Evolutionary conservation across 2,329 filamentous ascomycete genomes (phyloP).

Genomic region (Cladorrhinum sp.): DNA sequence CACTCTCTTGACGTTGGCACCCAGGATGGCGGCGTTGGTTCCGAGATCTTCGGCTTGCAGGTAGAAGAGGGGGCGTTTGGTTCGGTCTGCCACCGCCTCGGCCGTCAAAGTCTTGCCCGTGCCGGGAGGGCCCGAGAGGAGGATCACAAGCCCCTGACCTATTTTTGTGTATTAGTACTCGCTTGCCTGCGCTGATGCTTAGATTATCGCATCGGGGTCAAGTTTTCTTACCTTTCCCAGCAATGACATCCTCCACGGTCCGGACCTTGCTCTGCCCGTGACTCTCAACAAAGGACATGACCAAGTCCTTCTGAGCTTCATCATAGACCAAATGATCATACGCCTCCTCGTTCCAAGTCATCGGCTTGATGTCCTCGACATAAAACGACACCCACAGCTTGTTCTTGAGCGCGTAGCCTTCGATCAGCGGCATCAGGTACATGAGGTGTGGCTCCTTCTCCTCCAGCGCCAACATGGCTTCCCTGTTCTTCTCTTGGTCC

Average conservation of each 20-base stretch:
- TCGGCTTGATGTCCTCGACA: constrained; percentile 73
- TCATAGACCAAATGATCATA: constrained; percentile 78
- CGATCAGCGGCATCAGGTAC: constrained; percentile 40
- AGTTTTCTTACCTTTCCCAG: constrained; percentile 36
- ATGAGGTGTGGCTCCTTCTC: constrained; percentile 35
- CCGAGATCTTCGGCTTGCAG: background rate
- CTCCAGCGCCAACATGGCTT: constrained; percentile 37
- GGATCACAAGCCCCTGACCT: constrained; percentile 47
- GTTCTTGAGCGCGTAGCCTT: constrained; percentile 46
- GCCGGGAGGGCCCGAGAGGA: constrained; percentile 89
- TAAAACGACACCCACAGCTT: constrained; percentile 89
- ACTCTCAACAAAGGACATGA: constrained; percentile 47
- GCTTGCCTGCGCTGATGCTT: too few relatives aligned
- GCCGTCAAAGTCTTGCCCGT: constrained; percentile 97
- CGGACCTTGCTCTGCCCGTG: background rate
- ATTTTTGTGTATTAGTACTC: background rate
- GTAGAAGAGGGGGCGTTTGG: constrained; percentile 68
- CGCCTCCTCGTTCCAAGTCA: constrained; percentile 78
- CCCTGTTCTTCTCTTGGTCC: constrained; percentile 38
- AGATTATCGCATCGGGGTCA: background rate
- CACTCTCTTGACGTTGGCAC: background rate
- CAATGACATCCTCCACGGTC: constrained; percentile 40
- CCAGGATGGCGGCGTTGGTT: background rate
- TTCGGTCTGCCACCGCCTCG: constrained; percentile 57
- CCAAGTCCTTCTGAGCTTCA: constrained; percentile 58